Evolutionary conservation across 768 basidiomycete genomes (phyloP), one percentile per base, ranked within the genome.

Genomic region (Gloeopeniophorella convolvens): DNA sequence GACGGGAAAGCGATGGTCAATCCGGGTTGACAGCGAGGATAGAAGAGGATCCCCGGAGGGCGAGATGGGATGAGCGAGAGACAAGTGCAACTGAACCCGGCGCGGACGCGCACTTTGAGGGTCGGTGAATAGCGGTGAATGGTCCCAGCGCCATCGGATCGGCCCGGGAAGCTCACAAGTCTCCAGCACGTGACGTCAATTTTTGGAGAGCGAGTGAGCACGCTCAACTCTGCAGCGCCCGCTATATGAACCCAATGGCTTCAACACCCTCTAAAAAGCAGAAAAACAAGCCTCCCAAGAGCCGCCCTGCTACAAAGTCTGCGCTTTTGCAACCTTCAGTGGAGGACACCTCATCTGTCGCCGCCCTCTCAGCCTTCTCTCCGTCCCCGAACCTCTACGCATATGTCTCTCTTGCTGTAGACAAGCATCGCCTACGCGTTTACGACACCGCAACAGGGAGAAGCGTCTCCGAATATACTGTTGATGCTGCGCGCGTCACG

Each of bases 391-490:
- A 70, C 46, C 66, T 77, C 31, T 84, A 84, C 59, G 81, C 78
- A 2, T 73, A 79, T 45, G 64, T 83, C 24, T 81, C 81, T 9
- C 72, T 85, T 20, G 75, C 82, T 2, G 72, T 85, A 44, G 83
- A 85, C 72, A 85, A 83, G 64, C 82, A 85, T 61, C 75, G 82
- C 37, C 66, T 85, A 48, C 80, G 82, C 59, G 70, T 85, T 32
- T 83, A 81, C 63, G 74, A 82, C 62, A 76, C 79, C 8, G 56
- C 69, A 7, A 71, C 78, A n/a, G 74, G 72, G 31, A 72, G 75
- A 54, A 72, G 78, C 27, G 64, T 78, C 18, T 75, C 80, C 4
- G 82, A 85, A 63, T 68, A 80, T 65, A 70, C 72, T 15, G 61
- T 83, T 16, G 77, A 82, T 30, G 70, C 70, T 21, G 75, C 75